A percentile compares a stretch with the other conserved stretches of the same genome.
Conservation (phyloP, 2,329 filamentous ascomycete species). For the Huntiella abstrusa region DNA sequence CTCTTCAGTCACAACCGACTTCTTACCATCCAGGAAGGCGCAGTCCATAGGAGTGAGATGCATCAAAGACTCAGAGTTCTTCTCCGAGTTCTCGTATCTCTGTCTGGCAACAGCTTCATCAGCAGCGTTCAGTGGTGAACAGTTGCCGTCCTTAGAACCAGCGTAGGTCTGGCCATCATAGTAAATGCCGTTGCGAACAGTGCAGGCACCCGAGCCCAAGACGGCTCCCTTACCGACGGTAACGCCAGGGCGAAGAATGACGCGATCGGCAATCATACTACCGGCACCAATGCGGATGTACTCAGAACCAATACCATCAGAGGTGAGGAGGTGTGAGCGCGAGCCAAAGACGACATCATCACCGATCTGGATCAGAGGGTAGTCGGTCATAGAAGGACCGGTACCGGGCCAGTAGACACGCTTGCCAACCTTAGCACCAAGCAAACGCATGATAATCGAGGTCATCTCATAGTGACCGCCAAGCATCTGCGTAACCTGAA, state of each 20-base stretch:
- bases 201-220: constrained; percentile 35
- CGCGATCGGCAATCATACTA: constrained; percentile 38
- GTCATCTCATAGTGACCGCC: constrained; percentile 37
- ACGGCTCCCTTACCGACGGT: constrained; percentile 28
- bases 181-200: constrained; percentile 26
- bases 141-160: constrained; percentile 31
- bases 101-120: not conserved
- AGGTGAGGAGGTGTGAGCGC: constrained; percentile 32
- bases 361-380: constrained; percentile 34
- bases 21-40: not conserved
- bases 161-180: constrained; percentile 28
- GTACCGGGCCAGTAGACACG: constrained; percentile 39
- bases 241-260: constrained; percentile 31
- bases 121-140: constrained; percentile 21
- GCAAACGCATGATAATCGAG: constrained; percentile 28
- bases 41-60: not conserved
- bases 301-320: constrained; percentile 30
- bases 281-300: constrained; percentile 26
- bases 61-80: constrained; percentile 3
- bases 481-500: constrained; percentile 30
- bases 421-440: constrained; percentile 33
- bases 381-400: constrained; percentile 33
- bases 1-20: not conserved
- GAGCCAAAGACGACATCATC: constrained; percentile 42
- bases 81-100: not conserved